Base-by-base conservation (phyloP, 2,329 filamentous ascomycete species). In the Cryphonectria nitschkei region DNA sequence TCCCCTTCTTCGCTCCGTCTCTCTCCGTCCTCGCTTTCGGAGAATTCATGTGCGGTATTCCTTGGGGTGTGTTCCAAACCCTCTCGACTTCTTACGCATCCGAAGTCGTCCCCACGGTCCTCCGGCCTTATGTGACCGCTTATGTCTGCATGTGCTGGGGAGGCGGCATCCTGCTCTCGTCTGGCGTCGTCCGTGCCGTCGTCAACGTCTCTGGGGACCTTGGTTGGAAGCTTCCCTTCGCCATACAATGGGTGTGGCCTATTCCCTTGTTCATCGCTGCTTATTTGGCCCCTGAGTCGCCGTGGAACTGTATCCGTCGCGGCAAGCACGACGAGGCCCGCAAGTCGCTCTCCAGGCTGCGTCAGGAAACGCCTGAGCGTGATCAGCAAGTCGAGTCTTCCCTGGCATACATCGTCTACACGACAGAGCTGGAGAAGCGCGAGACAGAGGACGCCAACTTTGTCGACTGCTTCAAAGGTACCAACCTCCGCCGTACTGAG, bases 91-190 rank as follows among this genome's bases (percentile, higher is more conserved):
- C 81, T 0, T 82, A 83, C 67, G 81, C 81, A 0, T 79, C 81
- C 1, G 81, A 82, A 56, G 69, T 75, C 58, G 73, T 74, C 52
- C 76, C 81, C 75, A 76, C 76, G 11, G 73, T 75, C 1, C 76
- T 82, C 6, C 78, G 81, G 8, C 72, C 77, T 2, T 82, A 82
- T 43, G 75, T 82, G 1, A 81, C 80, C 0, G 77, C 77, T 0
- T 81, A 81, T 68, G 78, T 80, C 52, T 82, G 82, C 65, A 75
- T 83, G 71, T 82, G 81, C 67, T 83, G 80, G 77, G 78, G 79
- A 3, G 78, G 80, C n/a, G 82, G 81, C 7, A 80, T 82, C 68
- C 73, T 83, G 29, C 74, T 81, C n/a, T 76, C 76, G 1, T 77
- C 79, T 1, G 79, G 77, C 0, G 79, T 82, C 3, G 75, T 81